These are phyloP conservation scores for Leishmania mexicana DNA, from an alignment of 208 protist genomes.

Conservation along the genomic window DNA sequence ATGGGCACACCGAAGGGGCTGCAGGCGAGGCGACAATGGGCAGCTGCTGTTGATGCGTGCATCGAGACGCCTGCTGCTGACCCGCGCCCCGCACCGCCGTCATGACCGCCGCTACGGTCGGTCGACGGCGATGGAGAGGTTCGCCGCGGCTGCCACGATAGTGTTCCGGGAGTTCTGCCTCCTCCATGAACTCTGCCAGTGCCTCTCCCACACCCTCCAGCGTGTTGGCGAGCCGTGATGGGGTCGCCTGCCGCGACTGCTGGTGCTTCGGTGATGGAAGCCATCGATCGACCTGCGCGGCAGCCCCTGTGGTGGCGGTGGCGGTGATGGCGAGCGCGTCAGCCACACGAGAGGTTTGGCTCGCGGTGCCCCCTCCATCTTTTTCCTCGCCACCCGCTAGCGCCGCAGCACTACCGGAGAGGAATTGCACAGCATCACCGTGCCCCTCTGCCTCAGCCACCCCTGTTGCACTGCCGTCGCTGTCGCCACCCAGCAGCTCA, in stretches of 20 bases:
- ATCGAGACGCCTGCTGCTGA: neutral
- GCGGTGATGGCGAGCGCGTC: neutral
- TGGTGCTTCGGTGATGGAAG: neutral
- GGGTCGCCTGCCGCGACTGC: neutral
- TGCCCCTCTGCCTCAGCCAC: neutral
- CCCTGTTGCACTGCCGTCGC: neutral
- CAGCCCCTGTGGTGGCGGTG: neutral
- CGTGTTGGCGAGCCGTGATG: slow-evolving; percentile 1
- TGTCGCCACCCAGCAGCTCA: slow-evolving; percentile 11
- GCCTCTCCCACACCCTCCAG: slow-evolving; percentile 20
- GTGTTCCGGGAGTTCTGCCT: neutral
- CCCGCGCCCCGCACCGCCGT: neutral
- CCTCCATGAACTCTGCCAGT: slow-evolving; percentile 23
- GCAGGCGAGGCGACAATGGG: neutral
- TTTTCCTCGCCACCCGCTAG: neutral
- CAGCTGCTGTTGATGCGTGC: neutral
- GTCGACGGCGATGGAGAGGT: slow-evolving; percentile 6
- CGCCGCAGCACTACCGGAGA: neutral
- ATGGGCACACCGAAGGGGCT: slow-evolving; percentile 2
- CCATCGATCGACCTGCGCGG: neutral
- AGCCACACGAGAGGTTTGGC: neutral
- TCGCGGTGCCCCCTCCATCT: neutral
- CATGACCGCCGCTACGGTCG: neutral
- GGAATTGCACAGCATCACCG: neutral
- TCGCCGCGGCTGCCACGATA: neutral